These are phyloP conservation scores for Saccharomycopsis olivae DNA, from an alignment of 805 yeast genomes.

Conservation along the genomic window DNA sequence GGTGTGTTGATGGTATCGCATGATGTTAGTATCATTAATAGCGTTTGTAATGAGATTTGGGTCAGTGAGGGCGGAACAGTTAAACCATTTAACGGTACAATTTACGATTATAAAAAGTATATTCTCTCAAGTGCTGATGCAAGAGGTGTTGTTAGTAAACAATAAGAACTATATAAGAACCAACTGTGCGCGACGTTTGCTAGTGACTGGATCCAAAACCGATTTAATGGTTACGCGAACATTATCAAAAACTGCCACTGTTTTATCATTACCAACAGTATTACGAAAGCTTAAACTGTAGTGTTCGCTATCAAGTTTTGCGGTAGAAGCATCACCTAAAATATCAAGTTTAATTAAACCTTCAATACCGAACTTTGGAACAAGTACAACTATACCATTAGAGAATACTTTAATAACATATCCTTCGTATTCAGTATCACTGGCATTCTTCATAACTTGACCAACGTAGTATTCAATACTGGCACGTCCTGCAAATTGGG, in stretches of 20 bases:
- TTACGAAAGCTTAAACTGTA: conserved; percentile 52
- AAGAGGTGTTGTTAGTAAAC: conserved; percentile 86
- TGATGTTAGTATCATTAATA: conserved; percentile 84
- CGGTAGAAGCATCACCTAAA: conserved; percentile 52
- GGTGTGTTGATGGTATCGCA: conserved; percentile 97
- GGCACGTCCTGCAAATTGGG: conserved; percentile 98
- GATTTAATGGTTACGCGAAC: conserved; percentile 77
- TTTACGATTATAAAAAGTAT: conserved; percentile 82
- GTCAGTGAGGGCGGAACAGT: conserved; percentile 84
- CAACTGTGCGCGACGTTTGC: conserved; percentile 85
- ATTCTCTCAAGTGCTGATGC: conserved; percentile 68
- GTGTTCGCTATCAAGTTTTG: conserved; percentile 66
- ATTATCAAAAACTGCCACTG: conserved; percentile 69
- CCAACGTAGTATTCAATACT: conserved; percentile 97
- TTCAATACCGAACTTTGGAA: conserved; percentile 94
- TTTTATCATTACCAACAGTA: conserved; percentile 34
- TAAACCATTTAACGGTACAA: conserved; percentile 65
- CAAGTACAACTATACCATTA: conserved; percentile 89
- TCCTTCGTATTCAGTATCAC: conserved; percentile 62
- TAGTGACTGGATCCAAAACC: conserved; percentile 74
- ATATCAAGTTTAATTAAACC: conserved; percentile 78
- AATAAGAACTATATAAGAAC: conserved; percentile 36
- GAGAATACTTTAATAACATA: conserved; percentile 85
- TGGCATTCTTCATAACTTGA: conserved; percentile 85
- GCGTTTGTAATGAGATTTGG: conserved; percentile 92